Evolutionary conservation across 2,329 filamentous ascomycete genomes (phyloP), one percentile per base, ranked within the genome.

Genomic region (Aspergillus versicolor): DNA sequence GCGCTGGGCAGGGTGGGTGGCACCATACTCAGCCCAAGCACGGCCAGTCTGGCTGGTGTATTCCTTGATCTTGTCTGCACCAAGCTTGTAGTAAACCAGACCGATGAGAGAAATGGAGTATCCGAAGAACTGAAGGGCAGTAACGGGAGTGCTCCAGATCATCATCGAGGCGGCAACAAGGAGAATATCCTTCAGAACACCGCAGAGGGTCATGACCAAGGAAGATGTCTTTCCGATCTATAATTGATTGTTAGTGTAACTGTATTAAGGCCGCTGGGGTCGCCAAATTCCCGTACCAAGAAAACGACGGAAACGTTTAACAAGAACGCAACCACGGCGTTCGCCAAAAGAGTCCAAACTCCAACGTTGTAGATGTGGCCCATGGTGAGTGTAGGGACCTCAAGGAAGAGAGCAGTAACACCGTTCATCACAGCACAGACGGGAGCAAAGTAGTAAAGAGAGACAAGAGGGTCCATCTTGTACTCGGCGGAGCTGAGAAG

Each of bases 191-290:
- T 95, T 95, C 68, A 94, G 84, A 63, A 95, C 91, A 72, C 91
- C 90, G 58, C 88, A 92, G 22, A 95, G 84, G 34, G 90, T 92
- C 77, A 95, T 88, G 67, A 92, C 90, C 51, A 95, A 84, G 56
- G 89, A 89, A 2, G 91, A 95, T 7, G 91, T 95, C 77, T 90
- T 92, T 72, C 91, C 90, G 68, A 95, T 95, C 89, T 93, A 67
- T 44, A 57, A 12, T 6, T 4, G 27, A 17, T 13, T 32, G 41
- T 52, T 44, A 54, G 49, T 22, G 27, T 15, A 43, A 7, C 8
- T 13, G 32, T 11, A n/a, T n/a, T 4, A 13, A 34, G 21, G 19
- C 9, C 22, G 2, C 13, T 40, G n/a, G 3, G 17, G 17, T 3
- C n/a, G 2, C n/a, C n/a, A 19, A 4, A 2, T 22, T 12, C 41